Conservation (phyloP, 345 rosid species). For the Salix dunnii region DNA sequence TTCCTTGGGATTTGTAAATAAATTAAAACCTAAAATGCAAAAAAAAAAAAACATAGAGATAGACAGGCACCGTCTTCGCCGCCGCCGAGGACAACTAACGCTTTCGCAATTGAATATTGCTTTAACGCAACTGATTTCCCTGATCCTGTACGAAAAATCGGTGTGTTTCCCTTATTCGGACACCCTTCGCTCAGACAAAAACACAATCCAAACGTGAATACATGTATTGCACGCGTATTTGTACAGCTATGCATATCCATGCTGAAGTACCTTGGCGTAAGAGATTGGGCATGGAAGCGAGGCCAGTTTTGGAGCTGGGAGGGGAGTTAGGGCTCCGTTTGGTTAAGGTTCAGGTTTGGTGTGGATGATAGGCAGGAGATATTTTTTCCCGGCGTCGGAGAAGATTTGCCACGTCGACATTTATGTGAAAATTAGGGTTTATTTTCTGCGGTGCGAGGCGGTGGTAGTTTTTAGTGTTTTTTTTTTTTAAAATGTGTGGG, state of each 20-base stretch:
- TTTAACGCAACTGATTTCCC: slow-evolving; percentile 58
- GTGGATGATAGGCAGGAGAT: slow-evolving; percentile 36
- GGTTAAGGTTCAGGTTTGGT: slow-evolving; percentile 14
- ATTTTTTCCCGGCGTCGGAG: slow-evolving; percentile 44
- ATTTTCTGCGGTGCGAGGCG: not conserved
- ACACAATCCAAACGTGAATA: not conserved
- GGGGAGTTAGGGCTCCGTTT: slow-evolving; percentile 19
- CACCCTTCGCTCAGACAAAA: slow-evolving; percentile 25
- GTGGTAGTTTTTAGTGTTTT: not conserved
- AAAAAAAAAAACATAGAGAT: not conserved
- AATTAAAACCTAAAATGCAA: not conserved
- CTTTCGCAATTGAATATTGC: slow-evolving; percentile 62
- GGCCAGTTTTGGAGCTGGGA: slow-evolving; percentile 23
- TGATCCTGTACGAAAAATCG: slow-evolving; percentile 60
- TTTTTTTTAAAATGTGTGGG: not conserved
- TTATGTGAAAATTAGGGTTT: not conserved
- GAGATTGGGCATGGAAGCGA: slow-evolving; percentile 69
- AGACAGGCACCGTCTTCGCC: slow-evolving; percentile 31
- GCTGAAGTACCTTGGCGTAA: slow-evolving; percentile 48
- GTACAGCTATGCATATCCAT: not conserved
- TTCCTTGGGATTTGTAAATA: not conserved
- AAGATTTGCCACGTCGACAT: slow-evolving; percentile 78
- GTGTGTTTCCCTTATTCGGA: slow-evolving; percentile 32
- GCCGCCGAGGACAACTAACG: slow-evolving; percentile 48
- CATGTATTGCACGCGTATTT: not conserved